Conservation (phyloP, 2,329 filamentous ascomycete genomes). For the Zalaria sp. region DNA sequence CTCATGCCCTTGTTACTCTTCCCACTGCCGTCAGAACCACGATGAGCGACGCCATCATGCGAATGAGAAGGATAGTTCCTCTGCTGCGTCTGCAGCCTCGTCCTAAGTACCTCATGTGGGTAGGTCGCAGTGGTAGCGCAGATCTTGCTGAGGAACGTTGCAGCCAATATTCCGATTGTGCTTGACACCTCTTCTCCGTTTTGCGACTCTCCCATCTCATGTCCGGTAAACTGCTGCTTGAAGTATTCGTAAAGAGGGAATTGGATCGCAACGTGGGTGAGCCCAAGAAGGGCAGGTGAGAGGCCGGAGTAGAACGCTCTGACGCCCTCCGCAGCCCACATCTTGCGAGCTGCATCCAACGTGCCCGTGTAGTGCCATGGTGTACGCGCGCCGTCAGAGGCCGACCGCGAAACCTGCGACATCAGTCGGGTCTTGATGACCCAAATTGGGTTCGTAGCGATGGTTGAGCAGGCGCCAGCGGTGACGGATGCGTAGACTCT, state of each 20-base stretch:
- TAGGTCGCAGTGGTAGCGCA: constrained; percentile 92
- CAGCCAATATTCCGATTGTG: constrained; percentile 70
- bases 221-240: constrained; percentile 79
- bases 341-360: constrained; percentile 82
- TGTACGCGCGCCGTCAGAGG: constrained; percentile 42
- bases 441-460: constrained; percentile 97
- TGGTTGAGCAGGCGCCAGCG: constrained; percentile 82
- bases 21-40: constrained; percentile 22
- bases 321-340: constrained; percentile 84
- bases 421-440: constrained; percentile 97
- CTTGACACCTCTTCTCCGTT: constrained; percentile 39
- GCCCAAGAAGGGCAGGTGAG: constrained; percentile 76
- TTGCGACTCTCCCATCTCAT: constrained; percentile 65
- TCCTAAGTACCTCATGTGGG: constrained; percentile 91
- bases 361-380: constrained; percentile 88
- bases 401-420: constrained; percentile 63
- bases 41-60: constrained; percentile 31
- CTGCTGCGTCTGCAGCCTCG: constrained; percentile 84
- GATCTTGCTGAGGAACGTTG: constrained; percentile 87
- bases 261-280: constrained; percentile 92
- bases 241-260: constrained; percentile 93
- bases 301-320: constrained; percentile 90
- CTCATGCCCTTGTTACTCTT: constrained; percentile 14
- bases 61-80: constrained; percentile 34
- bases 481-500: constrained; percentile 83